Evolutionary conservation across 108 stramenopile genomes (phyloP).

Genomic region (Skeletonema grethae): DNA sequence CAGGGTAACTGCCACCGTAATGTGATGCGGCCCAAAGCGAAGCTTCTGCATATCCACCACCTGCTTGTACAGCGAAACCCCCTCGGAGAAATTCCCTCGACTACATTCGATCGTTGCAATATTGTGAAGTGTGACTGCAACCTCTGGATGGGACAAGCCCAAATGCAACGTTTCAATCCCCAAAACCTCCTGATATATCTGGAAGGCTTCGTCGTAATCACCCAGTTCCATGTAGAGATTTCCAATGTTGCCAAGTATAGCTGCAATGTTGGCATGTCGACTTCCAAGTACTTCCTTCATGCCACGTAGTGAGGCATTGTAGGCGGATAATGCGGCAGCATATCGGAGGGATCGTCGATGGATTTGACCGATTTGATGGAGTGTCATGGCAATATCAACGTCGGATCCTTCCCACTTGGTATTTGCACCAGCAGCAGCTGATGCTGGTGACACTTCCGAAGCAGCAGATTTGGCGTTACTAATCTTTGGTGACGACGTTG

Average conservation of each 20-base stretch:
- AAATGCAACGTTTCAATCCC: conserved; percentile 84
- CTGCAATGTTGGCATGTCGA: conserved; percentile 77
- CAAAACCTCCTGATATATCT: conserved; percentile 85
- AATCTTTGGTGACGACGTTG: conserved; percentile 1
- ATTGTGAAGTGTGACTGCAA: conserved; percentile 86
- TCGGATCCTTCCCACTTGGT: conserved; percentile 45
- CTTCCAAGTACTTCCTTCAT: conserved; percentile 79
- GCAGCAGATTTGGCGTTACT: not conserved
- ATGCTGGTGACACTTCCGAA: not conserved
- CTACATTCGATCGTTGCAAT: conserved; percentile 90
- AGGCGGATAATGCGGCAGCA: conserved; percentile 66
- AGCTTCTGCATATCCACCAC: conserved; percentile 79
- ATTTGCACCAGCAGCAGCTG: not conserved
- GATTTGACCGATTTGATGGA: conserved; percentile 84
- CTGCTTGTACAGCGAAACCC: conserved; percentile 68
- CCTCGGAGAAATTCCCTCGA: conserved; percentile 70
- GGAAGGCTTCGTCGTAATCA: conserved; percentile 76
- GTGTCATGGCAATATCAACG: conserved; percentile 75
- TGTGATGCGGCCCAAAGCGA: conserved; percentile 65
- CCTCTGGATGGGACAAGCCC: conserved; percentile 85
- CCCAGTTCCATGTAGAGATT: conserved; percentile 89
- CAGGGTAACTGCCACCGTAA: conserved; percentile 68
- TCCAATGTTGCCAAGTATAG: conserved; percentile 85
- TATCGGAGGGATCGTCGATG: conserved; percentile 63
- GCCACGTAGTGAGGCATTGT: conserved; percentile 73